Base-by-base conservation (phyloP, 345 rosid species). In the Salix viminalis region DNA sequence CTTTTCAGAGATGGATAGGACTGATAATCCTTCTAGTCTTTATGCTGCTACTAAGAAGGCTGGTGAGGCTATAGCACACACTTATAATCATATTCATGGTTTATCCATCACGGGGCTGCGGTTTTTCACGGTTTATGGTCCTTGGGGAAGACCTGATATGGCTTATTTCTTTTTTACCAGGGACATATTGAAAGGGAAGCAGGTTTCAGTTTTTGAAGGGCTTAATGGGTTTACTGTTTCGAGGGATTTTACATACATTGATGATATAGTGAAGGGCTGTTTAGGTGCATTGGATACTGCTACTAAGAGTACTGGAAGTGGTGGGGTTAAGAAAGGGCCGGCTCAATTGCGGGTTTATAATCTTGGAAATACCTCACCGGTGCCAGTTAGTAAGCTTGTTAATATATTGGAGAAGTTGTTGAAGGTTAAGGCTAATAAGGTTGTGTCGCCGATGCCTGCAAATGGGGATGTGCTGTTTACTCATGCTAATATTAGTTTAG, bases 11-110 rank as follows among this genome's bases (percentile, higher is more conserved):
- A 84, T 83, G 36, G 84, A 88, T 67, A n/a, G 75, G 14, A 88
- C 90, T 0, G 89, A 88, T 58, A 87, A 79, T 16, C 90, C 90
- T 0, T 86, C 90, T 1, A 86, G 89, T 76, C 80, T 86, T 7
- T 88, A 88, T 19, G 90, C 89, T 24, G 90, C 90, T 30, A 86
- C 90, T 4, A 88, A 88, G 79, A 88, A 88, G 58, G 90, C 90
- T 5, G 90, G 87, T 8, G 88, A 88, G 42, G 89, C 81, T 67
- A 88, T 88, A 56, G 89, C 90, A 21, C 90, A 87, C 67, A 85
- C 90, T 76, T 85, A 85, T 62, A 87, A 85, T 62, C 88, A 85
- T 73, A 87, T 87, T 70, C 82, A 87, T 18, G 90, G 88, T 2
- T 80, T 87, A 24, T 87, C 90, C 19, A 84, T 87, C 66, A 87